Evolutionary conservation across 2,329 filamentous ascomycete species (phyloP).

Genomic region (Penicillium glabrum): DNA sequence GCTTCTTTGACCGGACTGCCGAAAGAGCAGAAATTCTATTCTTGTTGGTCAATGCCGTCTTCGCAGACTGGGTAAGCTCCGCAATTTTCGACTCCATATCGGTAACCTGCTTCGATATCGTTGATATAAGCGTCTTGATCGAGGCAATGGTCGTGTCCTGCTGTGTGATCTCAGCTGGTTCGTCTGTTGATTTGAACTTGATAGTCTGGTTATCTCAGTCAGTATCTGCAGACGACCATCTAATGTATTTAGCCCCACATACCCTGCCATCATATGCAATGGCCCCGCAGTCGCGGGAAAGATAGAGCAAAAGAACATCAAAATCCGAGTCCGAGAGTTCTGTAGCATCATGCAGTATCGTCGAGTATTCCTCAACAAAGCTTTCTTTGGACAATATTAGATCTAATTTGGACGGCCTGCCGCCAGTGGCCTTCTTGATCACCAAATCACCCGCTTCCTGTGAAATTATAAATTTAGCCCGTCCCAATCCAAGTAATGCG

Average conservation of each 20-base stretch:
- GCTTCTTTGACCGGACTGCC: conserved; percentile 78
- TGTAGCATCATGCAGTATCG: conserved; percentile 50
- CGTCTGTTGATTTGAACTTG: conserved; percentile 64
- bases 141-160: conserved; percentile 82
- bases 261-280: conserved; percentile 51
- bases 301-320: conserved; percentile 67
- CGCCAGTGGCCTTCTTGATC: conserved; percentile 42
- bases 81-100: conserved; percentile 59
- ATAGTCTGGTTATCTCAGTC: conserved; percentile 56
- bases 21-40: conserved; percentile 74
- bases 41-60: conserved; percentile 68
- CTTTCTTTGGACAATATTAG: conserved; percentile 66
- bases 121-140: conserved; percentile 69
- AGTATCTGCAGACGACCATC: conserved; percentile 10
- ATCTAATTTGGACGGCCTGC: conserved; percentile 58
- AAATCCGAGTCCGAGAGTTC: conserved; percentile 64
- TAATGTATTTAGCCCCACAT: conserved; percentile 17
- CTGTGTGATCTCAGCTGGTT: conserved; percentile 61
- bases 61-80: conserved; percentile 57
- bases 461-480: background rate
- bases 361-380: conserved; percentile 61
- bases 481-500: background rate
- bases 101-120: conserved; percentile 66
- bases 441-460: conserved; percentile 58
- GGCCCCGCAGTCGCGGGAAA: conserved; percentile 64